These are phyloP conservation scores for Xerocomellus intermedius DNA, from an alignment of 768 basidiomycete species.

Conservation along the genomic window DNA sequence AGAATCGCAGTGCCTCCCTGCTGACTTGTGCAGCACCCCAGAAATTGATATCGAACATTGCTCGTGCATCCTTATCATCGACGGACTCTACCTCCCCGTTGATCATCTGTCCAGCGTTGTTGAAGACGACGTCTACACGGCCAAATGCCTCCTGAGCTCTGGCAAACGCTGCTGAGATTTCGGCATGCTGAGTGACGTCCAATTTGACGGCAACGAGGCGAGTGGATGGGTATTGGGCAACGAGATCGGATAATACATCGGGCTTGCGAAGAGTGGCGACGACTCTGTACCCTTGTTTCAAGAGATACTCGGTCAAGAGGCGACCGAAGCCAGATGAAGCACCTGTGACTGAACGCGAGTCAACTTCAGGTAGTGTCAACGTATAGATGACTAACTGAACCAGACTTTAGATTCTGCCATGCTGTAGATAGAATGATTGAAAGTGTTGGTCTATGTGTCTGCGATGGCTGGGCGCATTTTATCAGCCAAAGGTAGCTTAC, in stretches of 20 bases:
- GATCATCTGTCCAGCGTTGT: conserved; percentile 34
- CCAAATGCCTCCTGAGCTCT: conserved; percentile 33
- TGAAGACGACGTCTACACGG: conserved; percentile 38
- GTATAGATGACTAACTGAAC: background rate
- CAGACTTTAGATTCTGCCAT: conserved; percentile 3
- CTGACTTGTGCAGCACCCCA: conserved; percentile 34
- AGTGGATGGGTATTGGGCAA: conserved; percentile 22
- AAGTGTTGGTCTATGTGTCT: background rate
- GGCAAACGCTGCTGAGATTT: conserved; percentile 30
- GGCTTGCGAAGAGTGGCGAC: conserved; percentile 47
- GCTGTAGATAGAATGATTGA: background rate
- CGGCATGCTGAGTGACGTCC: conserved; percentile 30
- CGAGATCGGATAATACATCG: conserved; percentile 30
- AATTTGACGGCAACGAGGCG: conserved; percentile 26
- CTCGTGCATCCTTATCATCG: conserved; percentile 30
- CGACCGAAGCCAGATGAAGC: conserved; percentile 41
- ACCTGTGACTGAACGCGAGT: conserved; percentile 35
- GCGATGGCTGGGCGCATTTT: background rate
- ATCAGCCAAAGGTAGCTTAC: background rate
- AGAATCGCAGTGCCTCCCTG: conserved; percentile 32
- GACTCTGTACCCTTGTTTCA: conserved; percentile 36
- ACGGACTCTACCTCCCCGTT: conserved; percentile 36
- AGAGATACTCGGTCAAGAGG: conserved; percentile 32
- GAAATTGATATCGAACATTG: conserved; percentile 39
- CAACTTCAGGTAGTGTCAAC: background rate